phyloP scores from a whole-genome alignment of 169 alveolate species.

The Plasmodium malariae region DNA sequence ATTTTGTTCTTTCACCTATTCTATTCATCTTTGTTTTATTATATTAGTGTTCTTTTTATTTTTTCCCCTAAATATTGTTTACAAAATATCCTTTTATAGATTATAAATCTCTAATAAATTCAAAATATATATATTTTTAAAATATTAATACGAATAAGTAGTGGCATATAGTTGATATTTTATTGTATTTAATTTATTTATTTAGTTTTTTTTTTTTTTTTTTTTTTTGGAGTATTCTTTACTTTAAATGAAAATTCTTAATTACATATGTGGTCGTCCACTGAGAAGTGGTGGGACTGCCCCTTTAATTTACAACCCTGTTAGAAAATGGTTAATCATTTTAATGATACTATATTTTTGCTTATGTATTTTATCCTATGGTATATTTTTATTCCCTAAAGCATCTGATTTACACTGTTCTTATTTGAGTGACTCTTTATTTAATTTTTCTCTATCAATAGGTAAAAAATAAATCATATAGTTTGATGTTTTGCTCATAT shows the following conservation, averaged over 20 bases:
- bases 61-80: neutral
- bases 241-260: slow-evolving; percentile 67
- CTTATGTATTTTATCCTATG: slow-evolving; percentile 77
- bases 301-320: slow-evolving; percentile 83
- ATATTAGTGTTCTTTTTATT: too few species aligned
- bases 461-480: slow-evolving; percentile 75
- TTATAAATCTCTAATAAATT: neutral
- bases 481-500: neutral
- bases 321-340: slow-evolving; percentile 79
- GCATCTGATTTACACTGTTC: slow-evolving; percentile 83
- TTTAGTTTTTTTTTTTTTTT: neutral
- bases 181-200: neutral
- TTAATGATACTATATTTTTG: slow-evolving; percentile 75
- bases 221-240: neutral
- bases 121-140: neutral
- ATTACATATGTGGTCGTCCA: slow-evolving; percentile 79
- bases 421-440: slow-evolving; percentile 78
- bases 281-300: slow-evolving; percentile 79
- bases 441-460: slow-evolving; percentile 78
- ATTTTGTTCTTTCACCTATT: too few species aligned
- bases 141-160: neutral
- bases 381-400: slow-evolving; percentile 79
- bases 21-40: too few species aligned
- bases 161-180: too few species aligned
- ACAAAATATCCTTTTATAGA: neutral